Percentiles rank a stretch among this genome's conserved stretches.
phyloP scores from a whole-genome alignment of 495 filamentous ascomycete genomes.

The Aspergillus hancockii region DNA sequence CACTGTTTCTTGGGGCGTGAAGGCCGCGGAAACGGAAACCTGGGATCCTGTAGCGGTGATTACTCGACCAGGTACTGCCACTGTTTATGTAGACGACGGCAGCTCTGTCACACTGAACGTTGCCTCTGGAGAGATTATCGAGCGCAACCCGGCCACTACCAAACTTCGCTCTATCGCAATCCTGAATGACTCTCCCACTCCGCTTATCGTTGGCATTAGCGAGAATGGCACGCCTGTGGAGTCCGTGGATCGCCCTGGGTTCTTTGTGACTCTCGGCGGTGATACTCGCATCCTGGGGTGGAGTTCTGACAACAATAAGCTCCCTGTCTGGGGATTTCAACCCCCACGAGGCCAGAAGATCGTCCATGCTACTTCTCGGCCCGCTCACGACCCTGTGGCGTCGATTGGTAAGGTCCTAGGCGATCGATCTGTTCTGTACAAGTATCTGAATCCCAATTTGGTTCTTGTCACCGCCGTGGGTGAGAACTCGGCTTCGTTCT shows the following conservation, averaged over 20 bases:
- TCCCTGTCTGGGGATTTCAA: slow-evolving; percentile 72
- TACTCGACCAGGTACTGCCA: slow-evolving; percentile 57
- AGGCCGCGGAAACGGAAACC: slow-evolving; percentile 56
- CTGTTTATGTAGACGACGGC: slow-evolving; percentile 58
- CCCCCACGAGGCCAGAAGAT: slow-evolving; percentile 68
- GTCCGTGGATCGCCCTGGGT: slow-evolving; percentile 28
- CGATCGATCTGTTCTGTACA: slow-evolving; percentile 90
- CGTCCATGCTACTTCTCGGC: slow-evolving; percentile 62
- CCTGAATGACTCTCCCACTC: slow-evolving; percentile 25
- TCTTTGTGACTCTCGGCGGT: slow-evolving; percentile 62
- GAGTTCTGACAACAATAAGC: slow-evolving; percentile 44
- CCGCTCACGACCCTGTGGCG: slow-evolving; percentile 81
- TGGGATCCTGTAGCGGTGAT: slow-evolving; percentile 73
- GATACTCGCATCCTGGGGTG: slow-evolving; percentile 65
- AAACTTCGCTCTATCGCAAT: slow-evolving; percentile 38
- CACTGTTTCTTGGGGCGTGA: slow-evolving; percentile 70
- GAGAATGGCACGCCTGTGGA: slow-evolving; percentile 38
- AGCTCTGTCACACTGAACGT: slow-evolving; percentile 58
- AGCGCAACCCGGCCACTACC: slow-evolving; percentile 31
- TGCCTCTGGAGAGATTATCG: slow-evolving; percentile 56
- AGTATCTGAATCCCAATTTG: slow-evolving; percentile 91
- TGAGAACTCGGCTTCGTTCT: slow-evolving; percentile 63
- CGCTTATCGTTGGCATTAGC: slow-evolving; percentile 29
- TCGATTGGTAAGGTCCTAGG: slow-evolving; percentile 94
- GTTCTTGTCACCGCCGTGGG: slow-evolving; percentile 73